phyloP scores from a whole-genome alignment of 306 rosid species.

The Argentina anserina region DNA sequence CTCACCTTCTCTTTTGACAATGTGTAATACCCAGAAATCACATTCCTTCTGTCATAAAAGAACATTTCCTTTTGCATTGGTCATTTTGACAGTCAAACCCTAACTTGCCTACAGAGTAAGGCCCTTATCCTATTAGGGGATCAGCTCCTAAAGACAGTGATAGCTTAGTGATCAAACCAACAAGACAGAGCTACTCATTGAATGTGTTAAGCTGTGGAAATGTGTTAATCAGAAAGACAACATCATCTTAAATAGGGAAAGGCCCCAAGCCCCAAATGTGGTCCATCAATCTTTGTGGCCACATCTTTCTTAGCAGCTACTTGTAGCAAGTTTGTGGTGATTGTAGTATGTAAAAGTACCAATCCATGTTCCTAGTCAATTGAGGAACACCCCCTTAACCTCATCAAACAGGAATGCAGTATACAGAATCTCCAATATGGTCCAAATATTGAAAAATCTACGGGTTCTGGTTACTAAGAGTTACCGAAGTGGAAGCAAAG shows the following conservation, averaged over 20 bases:
- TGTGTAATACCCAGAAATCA: conserved; percentile 28
- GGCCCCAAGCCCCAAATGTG: conserved; percentile 40
- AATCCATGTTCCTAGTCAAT: neutral
- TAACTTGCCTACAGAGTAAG: conserved; percentile 9
- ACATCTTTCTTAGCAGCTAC: conserved; percentile 33
- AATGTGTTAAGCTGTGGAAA: conserved; percentile 35
- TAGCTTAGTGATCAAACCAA: conserved; percentile 42
- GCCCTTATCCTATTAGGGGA: conserved; percentile 20
- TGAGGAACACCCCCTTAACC: conserved; percentile 4
- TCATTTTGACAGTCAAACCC: conserved; percentile 27
- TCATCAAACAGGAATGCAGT: neutral
- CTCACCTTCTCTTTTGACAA: conserved; percentile 18
- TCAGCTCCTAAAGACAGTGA: conserved; percentile 29
- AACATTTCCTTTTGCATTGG: conserved; percentile 28
- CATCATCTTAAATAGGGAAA: conserved; percentile 38
- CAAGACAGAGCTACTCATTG: conserved; percentile 32
- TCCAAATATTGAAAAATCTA: conserved; percentile 3
- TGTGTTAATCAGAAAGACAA: conserved; percentile 34
- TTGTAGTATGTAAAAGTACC: conserved; percentile 6
- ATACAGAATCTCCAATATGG: neutral
- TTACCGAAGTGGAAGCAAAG: conserved; percentile 3
- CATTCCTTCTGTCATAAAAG: conserved; percentile 31
- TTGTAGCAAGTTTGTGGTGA: conserved; percentile 3
- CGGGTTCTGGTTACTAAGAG: conserved; percentile 12
- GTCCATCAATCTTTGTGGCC: conserved; percentile 61